A percentile compares a stretch with the other conserved stretches of the same genome.
phyloP scores from a whole-genome alignment of 2,329 filamentous ascomycete species.

The Aspergillus calidoustus region DNA sequence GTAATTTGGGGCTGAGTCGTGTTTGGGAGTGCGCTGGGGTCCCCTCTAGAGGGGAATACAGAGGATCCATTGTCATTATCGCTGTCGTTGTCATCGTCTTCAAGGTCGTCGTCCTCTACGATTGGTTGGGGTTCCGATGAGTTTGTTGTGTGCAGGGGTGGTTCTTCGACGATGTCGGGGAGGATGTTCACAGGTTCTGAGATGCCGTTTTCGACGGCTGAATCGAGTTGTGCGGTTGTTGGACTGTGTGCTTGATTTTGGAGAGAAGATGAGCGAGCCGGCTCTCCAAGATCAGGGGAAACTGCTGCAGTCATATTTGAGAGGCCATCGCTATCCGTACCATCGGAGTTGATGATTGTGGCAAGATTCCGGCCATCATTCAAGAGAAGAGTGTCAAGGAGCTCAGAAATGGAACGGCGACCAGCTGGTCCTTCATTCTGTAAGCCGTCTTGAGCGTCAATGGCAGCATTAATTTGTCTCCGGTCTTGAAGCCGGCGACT shows the following conservation, averaged over 20 bases:
- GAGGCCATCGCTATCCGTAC: constrained; percentile 29
- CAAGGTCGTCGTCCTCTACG: constrained; percentile 18
- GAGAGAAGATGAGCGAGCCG: constrained; percentile 7
- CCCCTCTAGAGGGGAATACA: constrained; percentile 23
- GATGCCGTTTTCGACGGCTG: constrained; percentile 17
- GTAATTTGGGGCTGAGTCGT: background rate
- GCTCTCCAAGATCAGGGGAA: constrained; percentile 23
- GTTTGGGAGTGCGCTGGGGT: constrained; percentile 24
- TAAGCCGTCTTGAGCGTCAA: constrained; percentile 20
- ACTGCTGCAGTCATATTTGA: constrained; percentile 28
- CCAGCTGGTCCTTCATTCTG: constrained; percentile 25
- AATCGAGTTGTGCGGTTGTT: constrained; percentile 18
- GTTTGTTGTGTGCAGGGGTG: constrained; percentile 26
- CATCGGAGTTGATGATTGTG: constrained; percentile 21
- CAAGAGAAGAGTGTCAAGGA: constrained; percentile 41
- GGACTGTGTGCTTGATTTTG: constrained; percentile 10
- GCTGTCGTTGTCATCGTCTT: constrained; percentile 9
- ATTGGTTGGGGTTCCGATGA: constrained; percentile 18
- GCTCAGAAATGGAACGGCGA: constrained; percentile 38
- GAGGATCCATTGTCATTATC: background rate
- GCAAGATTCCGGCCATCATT: constrained; percentile 33
- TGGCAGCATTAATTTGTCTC: constrained; percentile 21
- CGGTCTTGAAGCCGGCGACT: constrained; percentile 34
- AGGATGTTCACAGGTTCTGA: constrained; percentile 30
- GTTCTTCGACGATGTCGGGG: constrained; percentile 39